Conservation (phyloP, 2,329 filamentous ascomycete genomes). For the Verticillium zaregamsianum region DNA sequence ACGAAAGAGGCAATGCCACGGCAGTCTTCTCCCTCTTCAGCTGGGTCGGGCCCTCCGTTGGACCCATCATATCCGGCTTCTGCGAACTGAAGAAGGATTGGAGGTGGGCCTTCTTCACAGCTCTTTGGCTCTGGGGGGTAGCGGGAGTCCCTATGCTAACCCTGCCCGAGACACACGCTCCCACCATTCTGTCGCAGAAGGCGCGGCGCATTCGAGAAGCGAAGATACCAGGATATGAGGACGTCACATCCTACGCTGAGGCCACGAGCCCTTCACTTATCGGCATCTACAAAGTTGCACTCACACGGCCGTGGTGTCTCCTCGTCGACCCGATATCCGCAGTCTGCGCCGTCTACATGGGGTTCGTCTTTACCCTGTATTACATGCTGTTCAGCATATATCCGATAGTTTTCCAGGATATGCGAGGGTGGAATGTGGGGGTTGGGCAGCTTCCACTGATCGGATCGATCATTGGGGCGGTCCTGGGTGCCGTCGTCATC, state of each 20-base stretch:
- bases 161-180: slow-evolving; percentile 53
- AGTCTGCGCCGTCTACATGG: slow-evolving; percentile 46
- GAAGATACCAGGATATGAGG: slow-evolving; percentile 46
- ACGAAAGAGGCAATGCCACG: slow-evolving; percentile 50
- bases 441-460: slow-evolving; percentile 48
- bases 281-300: slow-evolving; percentile 44
- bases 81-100: slow-evolving; percentile 50
- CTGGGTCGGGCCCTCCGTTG: slow-evolving; percentile 49
- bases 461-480: slow-evolving; percentile 44
- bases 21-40: slow-evolving; percentile 49
- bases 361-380: slow-evolving; percentile 46
- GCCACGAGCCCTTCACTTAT: slow-evolving; percentile 32
- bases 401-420: slow-evolving; percentile 48
- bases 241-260: slow-evolving; percentile 46
- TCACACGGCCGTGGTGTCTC: slow-evolving; percentile 50
- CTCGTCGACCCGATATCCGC: slow-evolving; percentile 51
- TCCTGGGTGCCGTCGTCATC: slow-evolving; percentile 37
- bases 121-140: slow-evolving; percentile 36
- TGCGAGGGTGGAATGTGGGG: slow-evolving; percentile 49
- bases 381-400: slow-evolving; percentile 59
- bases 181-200: slow-evolving; percentile 47
- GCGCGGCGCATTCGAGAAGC: slow-evolving; percentile 45
- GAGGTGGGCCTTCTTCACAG: slow-evolving; percentile 48
- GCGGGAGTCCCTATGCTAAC: slow-evolving; percentile 45
- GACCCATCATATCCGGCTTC: slow-evolving; percentile 53